Base-by-base conservation (phyloP, 1,284 basidiomycete species). In the Entoloma clypeatum region DNA sequence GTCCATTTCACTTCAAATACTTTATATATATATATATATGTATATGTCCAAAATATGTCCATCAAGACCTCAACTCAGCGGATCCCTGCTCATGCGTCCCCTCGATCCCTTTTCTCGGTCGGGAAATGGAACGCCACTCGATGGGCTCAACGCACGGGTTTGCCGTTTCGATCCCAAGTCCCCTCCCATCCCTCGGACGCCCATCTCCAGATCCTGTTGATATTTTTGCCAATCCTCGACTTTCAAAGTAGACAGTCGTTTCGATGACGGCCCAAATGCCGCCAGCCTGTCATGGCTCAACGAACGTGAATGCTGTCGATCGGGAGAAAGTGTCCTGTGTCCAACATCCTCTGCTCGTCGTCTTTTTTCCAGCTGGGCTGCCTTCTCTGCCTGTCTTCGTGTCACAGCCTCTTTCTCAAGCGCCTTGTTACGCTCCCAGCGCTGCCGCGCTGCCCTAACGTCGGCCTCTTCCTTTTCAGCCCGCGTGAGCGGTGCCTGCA, bases 221-320 rank as follows among this genome's bases (percentile, higher is more conserved):
- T 79, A 72, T 48, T 74, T 74, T 59, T 86, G 81, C 86, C 86
- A 89, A 54, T 87, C 86, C 58, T 87, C 83, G 24, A 89, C 86
- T 59, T 87, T 86, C 68, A 86, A 61, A 57, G 72, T 77, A 31
- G 85, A 87, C 59, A 80, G 58, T 34, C 82, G 75, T 55, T 75
- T 79, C 36, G 81, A 77, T 19, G 79, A 69, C 29, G 58, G 62
- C 5, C 64, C 59, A 23, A 71, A 59, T 16, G 59, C 59, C 36
- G 69, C 75, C 13, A 87, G 67, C 56, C 71, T 72, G 54, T 80
- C 77, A 8, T 74, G 77, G 54, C 79, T 85, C 58, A 77, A 55
- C 30, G 71, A 72, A 13, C 71, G 66, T 16, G 72, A 66, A 55
- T 79, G 73, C 11, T 69, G 68, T 22, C 60, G 58, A 18, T 59